These are phyloP conservation scores for Sphagnum contortum DNA, from an alignment of 225 moss, liverwort and hornwort genomes.

Conservation along the genomic window DNA sequence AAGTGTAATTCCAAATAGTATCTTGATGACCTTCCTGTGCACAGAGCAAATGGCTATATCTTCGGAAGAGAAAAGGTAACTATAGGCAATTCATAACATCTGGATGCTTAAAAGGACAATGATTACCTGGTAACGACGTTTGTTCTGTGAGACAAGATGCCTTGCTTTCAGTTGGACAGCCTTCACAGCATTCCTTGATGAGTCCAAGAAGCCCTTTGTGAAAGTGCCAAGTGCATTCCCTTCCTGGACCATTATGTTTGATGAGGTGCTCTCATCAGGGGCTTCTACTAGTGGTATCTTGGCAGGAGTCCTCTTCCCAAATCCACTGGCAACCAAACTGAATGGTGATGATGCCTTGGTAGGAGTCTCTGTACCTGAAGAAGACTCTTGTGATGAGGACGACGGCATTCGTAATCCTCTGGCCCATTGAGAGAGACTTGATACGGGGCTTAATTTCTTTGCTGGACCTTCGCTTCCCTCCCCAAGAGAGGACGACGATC, in stretches of 20 bases:
- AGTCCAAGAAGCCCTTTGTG: slow-evolving; percentile 78
- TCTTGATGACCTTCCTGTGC: too few species aligned
- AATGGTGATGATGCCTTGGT: slow-evolving; percentile 32
- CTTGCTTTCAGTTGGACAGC: slow-evolving; percentile 87
- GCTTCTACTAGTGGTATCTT: slow-evolving; percentile 65
- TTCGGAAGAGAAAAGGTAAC: too few species aligned
- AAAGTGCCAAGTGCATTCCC: slow-evolving; percentile 70
- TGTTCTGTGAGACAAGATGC: slow-evolving; percentile 98
- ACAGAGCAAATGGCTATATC: too few species aligned
- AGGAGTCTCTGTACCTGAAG: slow-evolving; percentile 18
- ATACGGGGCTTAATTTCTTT: slow-evolving; percentile 12
- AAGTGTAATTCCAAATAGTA: too few species aligned
- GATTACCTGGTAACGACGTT: slow-evolving; percentile 98
- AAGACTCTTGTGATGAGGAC: slow-evolving; percentile 21
- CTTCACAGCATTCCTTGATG: slow-evolving; percentile 86
- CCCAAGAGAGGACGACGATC: not conserved
- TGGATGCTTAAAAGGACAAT: not conserved
- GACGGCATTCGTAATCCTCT: slow-evolving; percentile 41
- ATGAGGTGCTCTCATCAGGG: slow-evolving; percentile 40
- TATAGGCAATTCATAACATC: too few species aligned
- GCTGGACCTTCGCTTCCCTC: slow-evolving; percentile 6
- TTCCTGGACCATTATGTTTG: slow-evolving; percentile 31
- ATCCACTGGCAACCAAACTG: slow-evolving; percentile 50
- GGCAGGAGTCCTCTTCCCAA: slow-evolving; percentile 63
- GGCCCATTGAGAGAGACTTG: slow-evolving; percentile 58